Evolutionary conservation across 164 flowering plant genomes (phyloP).

Genomic region (Amborella trichopoda): DNA sequence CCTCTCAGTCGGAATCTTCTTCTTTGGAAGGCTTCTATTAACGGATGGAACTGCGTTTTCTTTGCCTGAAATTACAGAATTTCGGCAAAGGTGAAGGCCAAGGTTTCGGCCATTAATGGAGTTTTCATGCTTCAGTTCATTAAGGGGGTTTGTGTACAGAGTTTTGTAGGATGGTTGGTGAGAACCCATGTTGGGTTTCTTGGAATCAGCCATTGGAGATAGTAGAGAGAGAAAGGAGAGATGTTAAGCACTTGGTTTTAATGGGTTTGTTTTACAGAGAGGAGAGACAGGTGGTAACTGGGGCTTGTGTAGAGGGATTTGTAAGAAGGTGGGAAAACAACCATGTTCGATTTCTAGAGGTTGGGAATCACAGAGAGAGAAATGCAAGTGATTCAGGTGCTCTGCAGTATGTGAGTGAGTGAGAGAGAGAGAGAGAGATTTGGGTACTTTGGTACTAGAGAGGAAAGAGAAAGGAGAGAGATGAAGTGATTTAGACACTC

Average conservation of each 20-base stretch:
- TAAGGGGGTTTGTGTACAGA: slow-evolving; percentile 37
- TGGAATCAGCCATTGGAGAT: slow-evolving; percentile 22
- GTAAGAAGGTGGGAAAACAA: background rate
- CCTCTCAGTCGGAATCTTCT: slow-evolving; percentile 7
- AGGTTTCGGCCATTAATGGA: slow-evolving; percentile 19
- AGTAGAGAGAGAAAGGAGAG: background rate
- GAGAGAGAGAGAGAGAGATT: background rate
- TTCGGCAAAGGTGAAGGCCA: slow-evolving; percentile 16
- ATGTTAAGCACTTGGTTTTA: no score
- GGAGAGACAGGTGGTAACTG: no score
- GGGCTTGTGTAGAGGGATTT: no score
- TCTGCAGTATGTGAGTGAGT: background rate
- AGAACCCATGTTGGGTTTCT: slow-evolving; percentile 19
- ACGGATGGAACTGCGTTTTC: slow-evolving; percentile 30
- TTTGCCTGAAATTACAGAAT: slow-evolving; percentile 14
- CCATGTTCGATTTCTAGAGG: background rate
- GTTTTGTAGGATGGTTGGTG: slow-evolving; percentile 43
- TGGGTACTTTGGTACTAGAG: no score
- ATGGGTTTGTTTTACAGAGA: no score
- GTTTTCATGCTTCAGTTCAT: slow-evolving; percentile 28
- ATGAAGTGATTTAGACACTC: no score
- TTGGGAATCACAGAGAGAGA: background rate
- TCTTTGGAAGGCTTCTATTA: background rate
- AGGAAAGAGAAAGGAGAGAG: no score
- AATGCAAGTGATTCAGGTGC: background rate